Percentiles rank a stretch among this genome's conserved stretches.
Evolutionary conservation across 257 asterid species (phyloP).

Genomic region (Craterostigma plantagineum): DNA sequence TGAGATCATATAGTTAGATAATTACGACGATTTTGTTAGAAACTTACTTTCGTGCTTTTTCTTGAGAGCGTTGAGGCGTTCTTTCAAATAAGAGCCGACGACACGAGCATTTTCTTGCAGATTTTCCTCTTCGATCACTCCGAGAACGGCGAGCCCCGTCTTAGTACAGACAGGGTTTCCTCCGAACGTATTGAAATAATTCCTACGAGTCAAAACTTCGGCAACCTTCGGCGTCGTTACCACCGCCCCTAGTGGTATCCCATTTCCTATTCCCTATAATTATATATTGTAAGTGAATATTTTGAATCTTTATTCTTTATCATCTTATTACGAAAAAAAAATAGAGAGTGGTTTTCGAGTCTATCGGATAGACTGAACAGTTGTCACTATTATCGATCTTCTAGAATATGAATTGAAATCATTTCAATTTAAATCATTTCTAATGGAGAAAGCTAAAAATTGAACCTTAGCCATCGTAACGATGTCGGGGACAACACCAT

Average conservation of each 20-base stretch:
- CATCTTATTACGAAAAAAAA: slow-evolving; percentile 29
- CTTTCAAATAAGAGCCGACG: slow-evolving; percentile 53
- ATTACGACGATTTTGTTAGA: too few species aligned
- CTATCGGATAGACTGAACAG: too few species aligned
- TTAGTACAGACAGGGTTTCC: slow-evolving; percentile 69
- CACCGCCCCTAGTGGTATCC: slow-evolving; percentile 90
- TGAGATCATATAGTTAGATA: too few species aligned
- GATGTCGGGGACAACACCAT: slow-evolving; percentile 84
- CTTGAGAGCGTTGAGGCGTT: slow-evolving; percentile 40
- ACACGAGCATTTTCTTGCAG: slow-evolving; percentile 57
- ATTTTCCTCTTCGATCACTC: slow-evolving; percentile 42
- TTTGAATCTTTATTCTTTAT: slow-evolving; percentile 42
- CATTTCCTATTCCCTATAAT: slow-evolving; percentile 87
- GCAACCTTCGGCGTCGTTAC: slow-evolving; percentile 82
- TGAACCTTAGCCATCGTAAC: slow-evolving; percentile 92
- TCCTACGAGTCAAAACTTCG: slow-evolving; percentile 38
- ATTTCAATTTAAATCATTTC: too few species aligned
- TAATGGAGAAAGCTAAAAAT: too few species aligned
- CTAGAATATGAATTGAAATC: too few species aligned
- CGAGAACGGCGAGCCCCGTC: slow-evolving; percentile 62
- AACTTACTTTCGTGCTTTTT: slow-evolving; percentile 47
- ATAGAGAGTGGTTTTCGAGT: slow-evolving; percentile 33
- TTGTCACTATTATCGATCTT: too few species aligned
- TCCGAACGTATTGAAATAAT: slow-evolving; percentile 67
- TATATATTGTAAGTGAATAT: too few species aligned